phyloP scores from a whole-genome alignment of 805 yeast species.

The Saccharomycopsis oosterbeekiorum region DNA sequence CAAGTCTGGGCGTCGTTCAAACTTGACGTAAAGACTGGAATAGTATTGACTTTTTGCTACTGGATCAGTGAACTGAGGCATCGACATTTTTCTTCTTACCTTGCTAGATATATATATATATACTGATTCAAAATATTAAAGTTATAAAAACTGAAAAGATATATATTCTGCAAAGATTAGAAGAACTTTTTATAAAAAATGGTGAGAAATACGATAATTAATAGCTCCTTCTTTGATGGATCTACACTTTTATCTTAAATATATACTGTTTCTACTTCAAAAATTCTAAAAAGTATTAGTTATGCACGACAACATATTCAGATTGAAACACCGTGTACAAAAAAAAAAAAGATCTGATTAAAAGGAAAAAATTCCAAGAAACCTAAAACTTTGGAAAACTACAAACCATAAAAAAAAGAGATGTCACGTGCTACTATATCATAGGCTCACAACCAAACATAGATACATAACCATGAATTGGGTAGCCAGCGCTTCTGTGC shows the following conservation, averaged over 20 bases:
- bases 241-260: neutral
- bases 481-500: neutral
- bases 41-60: conserved; percentile 9
- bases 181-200: no score
- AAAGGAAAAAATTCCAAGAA: neutral
- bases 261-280: neutral
- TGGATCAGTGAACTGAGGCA: neutral
- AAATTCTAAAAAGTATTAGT: neutral
- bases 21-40: conserved; percentile 40
- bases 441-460: neutral
- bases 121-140: no score
- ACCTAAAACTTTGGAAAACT: no score
- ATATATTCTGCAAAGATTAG: no score
- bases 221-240: no score
- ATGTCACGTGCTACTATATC: neutral
- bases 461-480: neutral
- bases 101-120: neutral
- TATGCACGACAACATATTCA: neutral
- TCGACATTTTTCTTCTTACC: neutral
- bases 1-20: conserved; percentile 75
- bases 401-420: neutral
- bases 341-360: neutral
- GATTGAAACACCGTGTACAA: neutral
- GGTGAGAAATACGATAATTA: no score
- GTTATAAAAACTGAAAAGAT: no score